Evolutionary conservation across 495 filamentous ascomycete species (phyloP).

Genomic region (Penicillium pulvis): DNA sequence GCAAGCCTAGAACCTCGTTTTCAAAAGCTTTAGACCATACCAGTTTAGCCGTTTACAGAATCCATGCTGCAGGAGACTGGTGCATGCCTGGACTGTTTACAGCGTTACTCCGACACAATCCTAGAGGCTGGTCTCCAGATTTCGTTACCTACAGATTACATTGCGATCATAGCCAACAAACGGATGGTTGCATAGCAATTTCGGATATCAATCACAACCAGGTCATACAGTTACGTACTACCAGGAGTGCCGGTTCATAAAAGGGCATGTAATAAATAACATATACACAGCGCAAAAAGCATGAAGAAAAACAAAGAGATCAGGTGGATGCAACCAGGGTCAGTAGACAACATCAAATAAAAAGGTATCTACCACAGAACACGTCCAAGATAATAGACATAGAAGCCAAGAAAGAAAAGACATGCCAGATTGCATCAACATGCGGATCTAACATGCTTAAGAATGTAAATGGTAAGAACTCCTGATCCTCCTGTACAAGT

Average conservation of each 20-base stretch:
- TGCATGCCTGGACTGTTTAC: too few relatives aligned
- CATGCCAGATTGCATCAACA: neutral
- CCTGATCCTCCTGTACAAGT: constrained; percentile 38
- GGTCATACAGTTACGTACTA: neutral
- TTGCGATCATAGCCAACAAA: too few relatives aligned
- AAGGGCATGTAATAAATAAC: constrained; percentile 31
- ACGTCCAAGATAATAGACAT: constrained; percentile 35
- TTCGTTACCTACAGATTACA: too few relatives aligned
- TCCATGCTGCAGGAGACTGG: too few relatives aligned
- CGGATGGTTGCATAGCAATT: neutral
- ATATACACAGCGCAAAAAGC: constrained; percentile 30
- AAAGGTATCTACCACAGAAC: constrained; percentile 40
- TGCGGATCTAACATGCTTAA: neutral
- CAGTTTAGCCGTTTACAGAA: too few relatives aligned
- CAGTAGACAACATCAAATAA: constrained; percentile 41
- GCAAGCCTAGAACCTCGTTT: too few relatives aligned
- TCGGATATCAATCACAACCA: neutral
- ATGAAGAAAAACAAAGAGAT: constrained; percentile 27
- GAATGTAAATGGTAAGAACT: constrained; percentile 19
- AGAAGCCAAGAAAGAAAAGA: constrained; percentile 23
- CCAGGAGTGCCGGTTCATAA: constrained; percentile 9
- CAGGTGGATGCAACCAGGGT: constrained; percentile 32
- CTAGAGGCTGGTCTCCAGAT: too few relatives aligned
- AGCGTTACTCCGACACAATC: too few relatives aligned
- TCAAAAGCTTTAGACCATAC: too few relatives aligned